Percentiles rank a stretch among this genome's conserved stretches.
Evolutionary conservation across 176 grass and related monocot genomes (phyloP).

Genomic region (Olyra latifolia): DNA sequence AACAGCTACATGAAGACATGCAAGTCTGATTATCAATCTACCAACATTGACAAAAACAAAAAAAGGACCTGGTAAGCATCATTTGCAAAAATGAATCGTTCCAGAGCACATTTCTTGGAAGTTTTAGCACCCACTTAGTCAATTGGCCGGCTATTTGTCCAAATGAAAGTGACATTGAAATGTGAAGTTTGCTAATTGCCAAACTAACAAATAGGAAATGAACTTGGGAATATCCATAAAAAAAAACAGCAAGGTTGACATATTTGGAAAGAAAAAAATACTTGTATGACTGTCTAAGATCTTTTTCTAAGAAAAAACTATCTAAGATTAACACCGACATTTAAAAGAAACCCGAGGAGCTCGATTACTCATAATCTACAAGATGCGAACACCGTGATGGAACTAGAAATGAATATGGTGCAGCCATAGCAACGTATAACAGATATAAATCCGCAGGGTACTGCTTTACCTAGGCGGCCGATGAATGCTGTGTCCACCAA

Average conservation of each 20-base stretch:
- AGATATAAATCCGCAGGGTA: neutral
- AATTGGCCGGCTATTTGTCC: constrained; percentile 3
- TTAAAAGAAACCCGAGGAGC: neutral
- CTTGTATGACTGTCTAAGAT: neutral
- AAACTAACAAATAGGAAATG: constrained; percentile 7
- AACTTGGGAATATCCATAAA: neutral
- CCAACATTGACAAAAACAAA: constrained; percentile 23
- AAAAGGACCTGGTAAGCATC: neutral
- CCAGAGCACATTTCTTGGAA: neutral
- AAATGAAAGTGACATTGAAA: constrained; percentile 12
- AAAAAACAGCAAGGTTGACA: neutral
- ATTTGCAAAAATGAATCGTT: neutral
- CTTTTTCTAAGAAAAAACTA: neutral
- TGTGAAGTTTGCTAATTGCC: constrained; percentile 23
- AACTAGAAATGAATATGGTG: neutral
- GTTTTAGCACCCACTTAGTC: constrained; percentile 22
- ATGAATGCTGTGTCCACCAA: constrained; percentile 93
- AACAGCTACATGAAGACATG: neutral
- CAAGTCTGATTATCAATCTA: constrained; percentile 22
- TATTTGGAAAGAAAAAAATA: neutral
- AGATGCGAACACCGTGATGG: neutral
- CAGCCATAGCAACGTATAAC: neutral
- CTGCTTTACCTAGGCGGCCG: constrained; percentile 74
- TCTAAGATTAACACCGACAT: neutral
- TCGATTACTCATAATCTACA: neutral